These are phyloP conservation scores for Globisporangium rhizosaccharum DNA, from an alignment of 352 stramenopile genomes.

Conservation along the genomic window DNA sequence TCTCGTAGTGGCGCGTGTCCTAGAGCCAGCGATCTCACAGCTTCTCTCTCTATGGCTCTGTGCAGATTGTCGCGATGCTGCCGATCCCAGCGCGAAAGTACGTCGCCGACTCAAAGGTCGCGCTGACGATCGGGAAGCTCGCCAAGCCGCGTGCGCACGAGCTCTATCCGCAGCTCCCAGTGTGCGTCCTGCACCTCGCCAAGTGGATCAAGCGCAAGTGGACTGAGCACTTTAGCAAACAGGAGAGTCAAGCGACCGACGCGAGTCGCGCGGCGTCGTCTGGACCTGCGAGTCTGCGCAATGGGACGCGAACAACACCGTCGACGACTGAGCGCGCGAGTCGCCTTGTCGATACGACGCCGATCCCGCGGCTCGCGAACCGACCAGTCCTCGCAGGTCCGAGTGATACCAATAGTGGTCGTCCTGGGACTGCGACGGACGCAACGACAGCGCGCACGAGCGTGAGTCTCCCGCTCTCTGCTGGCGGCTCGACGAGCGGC, in stretches of 20 bases:
- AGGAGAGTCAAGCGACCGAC: slow-evolving; percentile 3
- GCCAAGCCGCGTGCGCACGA: slow-evolving; percentile 34
- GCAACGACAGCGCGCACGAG: slow-evolving; percentile 3
- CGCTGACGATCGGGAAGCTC: slow-evolving; percentile 52
- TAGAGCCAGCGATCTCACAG: neutral
- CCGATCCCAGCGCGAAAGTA: slow-evolving; percentile 44
- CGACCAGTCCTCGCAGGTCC: slow-evolving; percentile 6
- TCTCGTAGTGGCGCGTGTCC: neutral
- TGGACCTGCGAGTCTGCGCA: slow-evolving; percentile 15
- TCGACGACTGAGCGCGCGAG: slow-evolving; percentile 13
- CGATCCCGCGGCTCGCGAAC: slow-evolving; percentile 20
- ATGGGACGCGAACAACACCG: slow-evolving; percentile 6
- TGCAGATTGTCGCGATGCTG: slow-evolving; percentile 71
- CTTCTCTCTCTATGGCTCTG: slow-evolving; percentile 1
- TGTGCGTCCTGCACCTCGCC: slow-evolving; percentile 38
- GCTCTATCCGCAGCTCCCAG: slow-evolving; percentile 27
- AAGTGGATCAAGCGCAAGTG: slow-evolving; percentile 74
- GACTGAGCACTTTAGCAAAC: slow-evolving; percentile 40
- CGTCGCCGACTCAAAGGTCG: slow-evolving; percentile 55
- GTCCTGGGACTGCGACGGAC: neutral
- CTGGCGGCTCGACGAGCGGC: neutral
- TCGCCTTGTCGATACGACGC: slow-evolving; percentile 18
- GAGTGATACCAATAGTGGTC: neutral
- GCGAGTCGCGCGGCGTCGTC: neutral
- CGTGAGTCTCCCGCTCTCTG: slow-evolving; percentile 9